A percentile compares a stretch with the other conserved stretches of the same genome.
These are phyloP conservation scores for Ustilago bromivora DNA, from an alignment of 1,284 basidiomycete species.

Conservation along the genomic window DNA sequence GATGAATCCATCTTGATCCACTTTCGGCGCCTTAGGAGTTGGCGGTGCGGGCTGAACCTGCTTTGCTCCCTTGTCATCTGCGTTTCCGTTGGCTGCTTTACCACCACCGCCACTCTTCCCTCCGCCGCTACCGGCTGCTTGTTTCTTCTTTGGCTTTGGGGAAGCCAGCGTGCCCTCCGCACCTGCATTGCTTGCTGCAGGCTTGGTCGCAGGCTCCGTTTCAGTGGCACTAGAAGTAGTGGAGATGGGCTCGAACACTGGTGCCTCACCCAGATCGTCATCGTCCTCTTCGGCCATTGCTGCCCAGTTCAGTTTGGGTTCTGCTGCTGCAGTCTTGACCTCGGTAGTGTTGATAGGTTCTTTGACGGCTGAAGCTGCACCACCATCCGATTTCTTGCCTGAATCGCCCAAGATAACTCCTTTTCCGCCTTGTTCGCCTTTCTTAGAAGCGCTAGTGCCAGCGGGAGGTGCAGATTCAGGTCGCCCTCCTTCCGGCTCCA, in stretches of 20 bases:
- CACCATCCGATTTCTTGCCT: constrained; percentile 18
- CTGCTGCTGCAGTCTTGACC: constrained; percentile 6
- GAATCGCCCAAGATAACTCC: constrained; percentile 24
- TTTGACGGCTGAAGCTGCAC: constrained; percentile 24
- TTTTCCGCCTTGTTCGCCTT: constrained; percentile 30
- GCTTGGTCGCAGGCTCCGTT: constrained; percentile 2
- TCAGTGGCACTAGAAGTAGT: constrained; percentile 26
- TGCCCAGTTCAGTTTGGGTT: constrained; percentile 52
- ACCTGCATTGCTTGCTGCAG: background rate
- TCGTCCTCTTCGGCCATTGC: constrained; percentile 51
- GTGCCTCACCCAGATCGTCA: constrained; percentile 46
- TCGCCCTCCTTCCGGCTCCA: constrained; percentile 42
- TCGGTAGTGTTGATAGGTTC: constrained; percentile 37
- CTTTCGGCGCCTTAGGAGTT: constrained; percentile 23
- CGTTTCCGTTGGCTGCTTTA: constrained; percentile 8
- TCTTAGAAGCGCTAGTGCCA: constrained; percentile 9
- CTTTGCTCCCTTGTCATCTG: constrained; percentile 10
- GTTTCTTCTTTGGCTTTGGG: constrained; percentile 34
- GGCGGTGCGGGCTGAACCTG: constrained; percentile 1
- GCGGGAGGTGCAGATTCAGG: constrained; percentile 21
- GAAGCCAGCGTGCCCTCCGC: constrained; percentile 10
- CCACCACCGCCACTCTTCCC: constrained; percentile 5
- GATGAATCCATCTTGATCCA: constrained; percentile 56
- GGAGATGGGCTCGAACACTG: constrained; percentile 41
- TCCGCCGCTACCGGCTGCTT: constrained; percentile 11